Evolutionary conservation across 345 rosid genomes (phyloP).

Genomic region (Salix viminalis): DNA sequence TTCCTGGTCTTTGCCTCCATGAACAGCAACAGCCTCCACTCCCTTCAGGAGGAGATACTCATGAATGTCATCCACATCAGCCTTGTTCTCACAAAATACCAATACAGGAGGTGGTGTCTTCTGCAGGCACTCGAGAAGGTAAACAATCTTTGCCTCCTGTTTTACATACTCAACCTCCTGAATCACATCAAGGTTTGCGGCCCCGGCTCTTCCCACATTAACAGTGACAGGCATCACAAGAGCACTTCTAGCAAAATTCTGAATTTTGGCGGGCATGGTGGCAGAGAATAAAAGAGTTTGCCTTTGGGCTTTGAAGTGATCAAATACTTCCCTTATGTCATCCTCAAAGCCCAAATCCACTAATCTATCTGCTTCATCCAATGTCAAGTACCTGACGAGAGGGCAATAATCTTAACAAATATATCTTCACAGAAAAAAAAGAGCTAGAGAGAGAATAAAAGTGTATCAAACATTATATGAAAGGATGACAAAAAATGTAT

Average conservation of each 20-base stretch:
- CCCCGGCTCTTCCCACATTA: constrained; percentile 93
- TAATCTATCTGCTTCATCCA: constrained; percentile 92
- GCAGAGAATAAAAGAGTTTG: constrained; percentile 90
- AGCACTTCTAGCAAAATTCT: constrained; percentile 83
- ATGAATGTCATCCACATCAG: constrained; percentile 90
- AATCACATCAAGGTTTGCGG: constrained; percentile 94
- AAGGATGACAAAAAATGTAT: background rate
- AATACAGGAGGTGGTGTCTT: constrained; percentile 93
- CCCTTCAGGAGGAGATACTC: constrained; percentile 90
- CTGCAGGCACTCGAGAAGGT: constrained; percentile 88
- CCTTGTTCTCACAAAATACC: constrained; percentile 91
- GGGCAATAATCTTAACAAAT: constrained; percentile 7
- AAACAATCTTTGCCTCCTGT: constrained; percentile 91
- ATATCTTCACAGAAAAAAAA: background rate
- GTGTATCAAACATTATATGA: no score
- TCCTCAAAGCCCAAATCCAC: constrained; percentile 98
- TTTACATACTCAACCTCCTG: constrained; percentile 96
- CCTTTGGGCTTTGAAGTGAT: constrained; percentile 72
- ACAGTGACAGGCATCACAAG: constrained; percentile 81
- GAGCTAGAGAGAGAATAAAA: background rate
- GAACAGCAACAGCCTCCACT: constrained; percentile 88
- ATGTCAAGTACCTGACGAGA: constrained; percentile 72
- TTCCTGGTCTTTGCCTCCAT: constrained; percentile 94
- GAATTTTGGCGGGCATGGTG: constrained; percentile 96
- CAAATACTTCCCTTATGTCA: constrained; percentile 92